Percentiles rank a stretch among this genome's conserved stretches.
These are phyloP conservation scores for Coprinellus micaceus DNA, from an alignment of 768 basidiomycete genomes.

Conservation along the genomic window DNA sequence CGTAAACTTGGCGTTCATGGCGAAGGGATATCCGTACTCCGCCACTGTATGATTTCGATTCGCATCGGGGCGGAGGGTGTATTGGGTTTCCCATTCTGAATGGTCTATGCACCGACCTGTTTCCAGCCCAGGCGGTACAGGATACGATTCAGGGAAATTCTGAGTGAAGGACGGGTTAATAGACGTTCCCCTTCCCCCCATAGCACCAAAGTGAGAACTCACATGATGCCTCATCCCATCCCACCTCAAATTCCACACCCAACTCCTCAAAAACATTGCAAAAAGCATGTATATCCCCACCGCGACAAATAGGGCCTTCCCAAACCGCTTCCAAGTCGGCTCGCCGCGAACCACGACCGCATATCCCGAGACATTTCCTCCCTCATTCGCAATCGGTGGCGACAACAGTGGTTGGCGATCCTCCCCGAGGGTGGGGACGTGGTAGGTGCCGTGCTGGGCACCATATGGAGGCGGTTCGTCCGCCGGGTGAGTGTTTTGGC, in stretches of 20 bases:
- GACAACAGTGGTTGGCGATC: neutral
- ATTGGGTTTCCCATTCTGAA: neutral
- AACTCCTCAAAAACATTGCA: conserved; percentile 2
- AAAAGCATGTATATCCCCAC: conserved; percentile 2
- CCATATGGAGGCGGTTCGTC: neutral
- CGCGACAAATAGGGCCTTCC: conserved; percentile 4
- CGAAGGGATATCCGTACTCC: too few relatives aligned
- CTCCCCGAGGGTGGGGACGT: neutral
- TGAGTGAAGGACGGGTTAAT: too few relatives aligned
- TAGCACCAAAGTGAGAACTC: neutral
- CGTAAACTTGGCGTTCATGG: conserved; percentile 8
- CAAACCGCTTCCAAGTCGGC: conserved; percentile 5
- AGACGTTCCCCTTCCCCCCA: too few relatives aligned
- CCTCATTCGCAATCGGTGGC: neutral
- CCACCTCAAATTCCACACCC: neutral
- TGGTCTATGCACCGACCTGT: neutral
- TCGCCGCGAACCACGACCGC: neutral
- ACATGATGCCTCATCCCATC: neutral
- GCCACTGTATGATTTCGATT: neutral
- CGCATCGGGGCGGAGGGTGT: neutral
- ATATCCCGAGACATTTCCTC: neutral
- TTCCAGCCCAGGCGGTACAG: neutral
- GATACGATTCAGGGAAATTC: too few relatives aligned
- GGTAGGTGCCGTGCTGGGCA: neutral
- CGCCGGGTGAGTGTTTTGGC: neutral